Evolutionary conservation across 2,329 filamentous ascomycete species (phyloP), one percentile per base, ranked within the genome.

Genomic region (Neopestalotiopsis rosae): DNA sequence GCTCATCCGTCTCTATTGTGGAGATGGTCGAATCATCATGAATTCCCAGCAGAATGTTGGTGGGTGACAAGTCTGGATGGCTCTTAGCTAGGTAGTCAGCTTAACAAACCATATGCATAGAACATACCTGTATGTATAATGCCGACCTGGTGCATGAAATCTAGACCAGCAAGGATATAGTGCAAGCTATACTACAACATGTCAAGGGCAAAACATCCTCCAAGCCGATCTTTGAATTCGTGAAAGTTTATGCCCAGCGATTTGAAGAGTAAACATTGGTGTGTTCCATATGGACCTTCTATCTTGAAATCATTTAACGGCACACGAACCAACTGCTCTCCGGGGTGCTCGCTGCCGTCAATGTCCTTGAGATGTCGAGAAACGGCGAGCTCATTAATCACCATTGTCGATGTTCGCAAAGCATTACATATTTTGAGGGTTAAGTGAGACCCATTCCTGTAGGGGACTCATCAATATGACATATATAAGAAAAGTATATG

Each of bases 21-120:
- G 65, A 65, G 34, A 76, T 71, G 17, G 71, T 20, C 0, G 67
- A 40, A 13, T 24, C 20, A 64, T 76, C 71, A 12, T 65, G 56
- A 45, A 66, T 58, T 4, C 74, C 72, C n/a, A 76, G 13, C 6
- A 77, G 73, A 52, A 77, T 70, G 62, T 77, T 77, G 56, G 77
- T 76, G 12, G 73, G 74, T 2, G 72, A 75, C 17, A 77, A 66
- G 57, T 77, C 75, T 77, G 52, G 30, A 63, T 57, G 24, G 24
- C 14, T 12, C 24, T n/a, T 13, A 9, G 10, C 4, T 52, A 49
- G 30, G 7, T n/a, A 4, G 62, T 7, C 10, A 65, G 30, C 24
- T 30, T 52, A 30, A 34, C 9, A 20, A 17, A 40, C 14, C 17
- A 52, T 12, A 13, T 28, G 24, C 3, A 32, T 40, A 45, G 56